phyloP scores from a whole-genome alignment of 2,329 filamentous ascomycete genomes.

The Xylogone sp. region DNA sequence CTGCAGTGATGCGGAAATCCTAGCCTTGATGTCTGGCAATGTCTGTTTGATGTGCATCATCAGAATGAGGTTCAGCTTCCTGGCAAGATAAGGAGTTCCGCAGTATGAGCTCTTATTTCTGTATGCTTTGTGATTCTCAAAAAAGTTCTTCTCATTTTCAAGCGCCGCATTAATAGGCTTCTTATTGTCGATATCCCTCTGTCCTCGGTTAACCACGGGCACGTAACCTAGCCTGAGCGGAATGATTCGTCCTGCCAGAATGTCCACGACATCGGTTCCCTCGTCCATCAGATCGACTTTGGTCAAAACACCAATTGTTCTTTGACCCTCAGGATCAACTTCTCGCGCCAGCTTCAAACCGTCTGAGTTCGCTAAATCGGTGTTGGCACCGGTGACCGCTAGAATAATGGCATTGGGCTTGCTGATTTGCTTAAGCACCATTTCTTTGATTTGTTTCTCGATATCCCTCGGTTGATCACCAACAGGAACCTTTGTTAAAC shows the following conservation, averaged over 20 bases:
- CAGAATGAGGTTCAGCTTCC: constrained; percentile 95
- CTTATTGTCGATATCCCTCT: constrained; percentile 98
- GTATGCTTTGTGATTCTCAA: constrained; percentile 98
- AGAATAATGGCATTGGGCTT: constrained; percentile 98
- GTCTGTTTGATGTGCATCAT: constrained; percentile 99
- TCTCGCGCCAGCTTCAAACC: constrained; percentile 93
- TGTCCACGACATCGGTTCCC: constrained; percentile 96
- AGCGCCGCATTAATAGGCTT: constrained; percentile 88
- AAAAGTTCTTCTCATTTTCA: constrained; percentile 94
- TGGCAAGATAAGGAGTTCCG: constrained; percentile 92
- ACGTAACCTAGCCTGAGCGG: constrained; percentile 92
- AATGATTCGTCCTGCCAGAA: constrained; percentile 95
- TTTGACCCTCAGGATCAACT: constrained; percentile 94
- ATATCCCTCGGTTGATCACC: constrained; percentile 96
- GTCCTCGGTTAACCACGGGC: constrained; percentile 94
- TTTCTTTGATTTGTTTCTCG: constrained; percentile 92
- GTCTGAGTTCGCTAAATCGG: constrained; percentile 97
- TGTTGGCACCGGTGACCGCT: constrained; percentile 93
- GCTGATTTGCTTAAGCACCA: constrained; percentile 98
- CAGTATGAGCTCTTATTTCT: constrained; percentile 98
- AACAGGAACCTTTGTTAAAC: constrained; percentile 93
- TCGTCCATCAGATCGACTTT: constrained; percentile 99
- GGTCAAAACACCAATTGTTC: constrained; percentile 96
- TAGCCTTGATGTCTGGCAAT: constrained; percentile 94
- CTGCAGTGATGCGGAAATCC: constrained; percentile 88